Evolutionary conservation across 306 rosid species (phyloP).

Genomic region (Glycyrrhiza uralensis): DNA sequence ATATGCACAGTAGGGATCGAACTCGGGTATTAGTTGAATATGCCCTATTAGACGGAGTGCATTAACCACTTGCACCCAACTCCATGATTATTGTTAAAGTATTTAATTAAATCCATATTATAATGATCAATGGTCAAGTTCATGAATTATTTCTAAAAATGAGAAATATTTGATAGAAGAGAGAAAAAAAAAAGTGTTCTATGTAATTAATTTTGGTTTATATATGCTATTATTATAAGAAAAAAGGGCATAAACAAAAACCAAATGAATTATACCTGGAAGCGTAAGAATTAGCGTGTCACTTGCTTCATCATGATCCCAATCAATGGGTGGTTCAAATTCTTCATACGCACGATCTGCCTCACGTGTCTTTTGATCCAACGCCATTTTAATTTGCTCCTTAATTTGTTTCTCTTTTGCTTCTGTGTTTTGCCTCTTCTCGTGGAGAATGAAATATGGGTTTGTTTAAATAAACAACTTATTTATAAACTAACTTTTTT

Average conservation of each 20-base stretch:
- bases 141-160: too few species aligned
- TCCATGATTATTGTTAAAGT: too few species aligned
- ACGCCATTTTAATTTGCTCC: conserved; percentile 14
- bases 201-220: not conserved
- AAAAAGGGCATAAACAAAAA: not conserved
- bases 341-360: conserved; percentile 3
- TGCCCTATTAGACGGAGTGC: too few species aligned
- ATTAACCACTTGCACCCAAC: too few species aligned
- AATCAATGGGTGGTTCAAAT: conserved; percentile 25
- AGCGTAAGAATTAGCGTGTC: conserved; percentile 28
- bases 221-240: not conserved
- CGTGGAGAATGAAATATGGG: not conserved
- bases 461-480: too few species aligned
- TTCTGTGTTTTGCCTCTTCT: not conserved
- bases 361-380: conserved; percentile 1
- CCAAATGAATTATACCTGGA: conserved; percentile 38
- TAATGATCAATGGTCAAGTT: too few species aligned
- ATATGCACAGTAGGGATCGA: too few species aligned
- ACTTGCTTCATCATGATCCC: conserved; percentile 23
- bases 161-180: too few species aligned
- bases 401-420: not conserved
- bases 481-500: too few species aligned
- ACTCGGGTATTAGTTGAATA: too few species aligned
- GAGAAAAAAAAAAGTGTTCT: too few species aligned
- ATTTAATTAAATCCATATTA: too few species aligned